A percentile compares a stretch with the other conserved stretches of the same genome.
Conservation (phyloP, 2,329 filamentous ascomycete genomes). For the Fusarium acutatum region DNA sequence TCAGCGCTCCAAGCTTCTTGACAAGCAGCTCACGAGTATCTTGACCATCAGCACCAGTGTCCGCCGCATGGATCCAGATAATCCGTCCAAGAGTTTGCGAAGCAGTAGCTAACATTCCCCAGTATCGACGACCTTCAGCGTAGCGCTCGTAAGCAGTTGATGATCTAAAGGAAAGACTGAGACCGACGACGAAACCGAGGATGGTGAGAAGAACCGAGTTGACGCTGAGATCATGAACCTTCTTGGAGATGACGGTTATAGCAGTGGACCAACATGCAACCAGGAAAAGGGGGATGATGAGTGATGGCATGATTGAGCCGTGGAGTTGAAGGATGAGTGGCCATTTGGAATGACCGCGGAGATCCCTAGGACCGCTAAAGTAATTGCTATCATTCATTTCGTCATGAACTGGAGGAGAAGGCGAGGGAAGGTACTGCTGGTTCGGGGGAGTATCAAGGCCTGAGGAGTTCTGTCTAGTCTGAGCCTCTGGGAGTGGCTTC, state of each 20-base stretch:
- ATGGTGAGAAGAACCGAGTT: slow-evolving; percentile 70
- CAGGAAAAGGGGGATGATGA: slow-evolving; percentile 74
- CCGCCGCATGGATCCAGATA: slow-evolving; percentile 83
- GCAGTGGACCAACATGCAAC: slow-evolving; percentile 71
- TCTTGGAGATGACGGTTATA: slow-evolving; percentile 66
- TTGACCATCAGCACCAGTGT: slow-evolving; percentile 54
- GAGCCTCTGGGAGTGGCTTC: not conserved
- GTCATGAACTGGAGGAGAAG: too few species aligned
- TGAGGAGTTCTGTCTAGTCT: not conserved
- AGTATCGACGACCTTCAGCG: slow-evolving; percentile 70
- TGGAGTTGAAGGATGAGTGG: slow-evolving; percentile 79
- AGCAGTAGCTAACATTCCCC: slow-evolving; percentile 68
- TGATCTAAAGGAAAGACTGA: slow-evolving; percentile 78
- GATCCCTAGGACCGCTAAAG: slow-evolving; percentile 72
- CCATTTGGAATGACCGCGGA: slow-evolving; percentile 78
- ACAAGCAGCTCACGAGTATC: slow-evolving; percentile 73
- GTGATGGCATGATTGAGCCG: slow-evolving; percentile 76
- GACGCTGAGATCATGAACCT: slow-evolving; percentile 51
- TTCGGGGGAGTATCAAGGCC: not conserved
- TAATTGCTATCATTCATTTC: slow-evolving; percentile 59
- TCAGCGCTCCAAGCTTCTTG: slow-evolving; percentile 76
- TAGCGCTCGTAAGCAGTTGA: slow-evolving; percentile 81
- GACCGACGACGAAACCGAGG: slow-evolving; percentile 81
- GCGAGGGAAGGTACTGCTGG: not conserved
- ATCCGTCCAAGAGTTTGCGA: slow-evolving; percentile 75